Evolutionary conservation across 306 rosid genomes (phyloP), one percentile per base, ranked within the genome.

Genomic region (Gastrolobium bilobum): DNA sequence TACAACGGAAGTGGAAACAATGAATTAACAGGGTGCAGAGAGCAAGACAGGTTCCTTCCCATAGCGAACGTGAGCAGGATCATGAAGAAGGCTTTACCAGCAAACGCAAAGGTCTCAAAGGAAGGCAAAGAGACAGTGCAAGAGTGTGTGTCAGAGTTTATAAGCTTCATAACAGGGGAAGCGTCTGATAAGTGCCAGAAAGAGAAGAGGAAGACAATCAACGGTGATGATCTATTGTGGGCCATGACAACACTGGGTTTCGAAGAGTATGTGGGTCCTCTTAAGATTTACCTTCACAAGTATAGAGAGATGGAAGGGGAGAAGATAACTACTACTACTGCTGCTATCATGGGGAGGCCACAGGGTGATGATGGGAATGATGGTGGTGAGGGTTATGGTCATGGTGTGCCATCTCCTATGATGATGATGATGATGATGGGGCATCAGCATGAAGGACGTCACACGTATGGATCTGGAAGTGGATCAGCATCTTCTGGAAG

Each of bases 171-270:
- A 52, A 87, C 91, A 0, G 87, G 90, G 2, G 91, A 85, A 37
- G 93, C 93, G 0, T 83, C 87, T 0, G 88, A 89, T 9, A 89
- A 89, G 89, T 85, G 93, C 77, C 89, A 85, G 71, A 84, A 86
- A 8, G 90, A 89, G 81, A 85, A 87, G 84, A 59, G 88, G 30
- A 85, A 84, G 76, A 87, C 87, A 0, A 79, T 89, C 87, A 87
- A 85, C 89, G 93, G 91, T 14, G 91, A 89, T n/a, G 93, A 87
- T 82, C 79, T 89, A 0, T 38, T 89, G 65, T 89, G 89, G 93
- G 93, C 91, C 70, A 83, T 89, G 89, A 85, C 88, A 2, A 83
- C 88, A 0, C 87, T 87, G 4, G 91, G 93, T 0, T 89, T 89
- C 38, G 87, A 85, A 29, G 89, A 85, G 13, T 89, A 89, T 57